Base-by-base conservation (phyloP, 1,284 basidiomycete species). In the Puccinia triticina region DNA sequence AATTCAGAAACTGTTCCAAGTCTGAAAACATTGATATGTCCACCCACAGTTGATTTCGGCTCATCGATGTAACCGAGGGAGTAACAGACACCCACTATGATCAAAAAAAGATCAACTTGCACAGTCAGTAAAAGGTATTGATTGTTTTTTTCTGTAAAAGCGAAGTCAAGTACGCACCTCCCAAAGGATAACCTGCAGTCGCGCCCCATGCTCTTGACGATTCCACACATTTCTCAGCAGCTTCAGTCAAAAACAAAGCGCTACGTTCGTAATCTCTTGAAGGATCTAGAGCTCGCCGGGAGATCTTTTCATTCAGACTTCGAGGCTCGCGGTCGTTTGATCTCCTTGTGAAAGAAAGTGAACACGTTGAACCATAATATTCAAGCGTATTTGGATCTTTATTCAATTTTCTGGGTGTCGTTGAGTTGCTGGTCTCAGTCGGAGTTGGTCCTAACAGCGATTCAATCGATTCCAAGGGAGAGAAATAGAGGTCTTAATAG, bases 211-310 rank as follows among this genome's bases (percentile, higher is more conserved):
- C 10, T 32, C 75, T 77, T 43, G 57, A 55, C 23, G 57, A 61
- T 64, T 77, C 40, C n/a, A 77, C 57, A 32, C 75, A 77, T 43
- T 48, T 48, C 32, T 77, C 75, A 77, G 75, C 75, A 23, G 61
- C 57, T 64, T 57, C 26, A 48, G 75, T 77, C 59, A 77, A n/a
- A 59, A 77, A 77, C 40, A 77, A 48, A 43, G 75, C 75, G 12
- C 32, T 64, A 40, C 75, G 57, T 46, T 77, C 57, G 21, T 48
- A 14, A 2, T 77, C 75, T 46, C 26, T 29, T 43, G 61, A 48
- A 5, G 40, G 37, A 32, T 61, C 23, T 66, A 46, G 57, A 46
- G 59, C 61, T 11, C 37, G 66, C 29, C 66, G 14, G 10, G 66
- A 34, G 12, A 67, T 34, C 8, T 8, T 67, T 40, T 67, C 32